Evolutionary conservation across 306 rosid genomes (phyloP).

Genomic region (Vicia sativa): DNA sequence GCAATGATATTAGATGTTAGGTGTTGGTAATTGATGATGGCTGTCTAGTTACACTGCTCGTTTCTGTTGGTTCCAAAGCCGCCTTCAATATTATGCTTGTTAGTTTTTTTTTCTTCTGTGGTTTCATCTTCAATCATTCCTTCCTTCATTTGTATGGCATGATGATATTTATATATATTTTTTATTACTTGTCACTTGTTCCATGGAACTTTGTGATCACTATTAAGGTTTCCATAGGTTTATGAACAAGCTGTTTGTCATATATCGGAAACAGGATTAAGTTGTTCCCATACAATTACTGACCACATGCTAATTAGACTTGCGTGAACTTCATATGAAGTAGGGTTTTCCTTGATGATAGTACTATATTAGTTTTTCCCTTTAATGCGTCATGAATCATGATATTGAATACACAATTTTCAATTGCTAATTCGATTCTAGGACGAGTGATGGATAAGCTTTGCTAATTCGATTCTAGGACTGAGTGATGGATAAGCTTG

Average conservation of each 20-base stretch:
- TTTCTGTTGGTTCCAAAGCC: slow-evolving; percentile 45
- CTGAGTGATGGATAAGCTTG: too few relatives aligned
- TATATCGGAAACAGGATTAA: not conserved
- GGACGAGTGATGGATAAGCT: too few relatives aligned
- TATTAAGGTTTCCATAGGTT: not conserved
- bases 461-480: too few relatives aligned
- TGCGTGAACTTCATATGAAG: not conserved
- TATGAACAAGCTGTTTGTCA: not conserved
- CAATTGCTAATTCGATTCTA: too few relatives aligned
- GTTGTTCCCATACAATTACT: not conserved
- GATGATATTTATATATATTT: not conserved
- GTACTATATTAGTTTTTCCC: not conserved
- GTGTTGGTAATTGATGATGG: slow-evolving; percentile 42
- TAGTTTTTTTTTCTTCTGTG: slow-evolving; percentile 2
- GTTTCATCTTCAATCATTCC: not conserved
- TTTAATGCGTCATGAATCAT: too few relatives aligned
- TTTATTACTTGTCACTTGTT: not conserved
- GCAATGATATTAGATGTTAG: slow-evolving; percentile 48
- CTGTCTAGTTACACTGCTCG: slow-evolving; percentile 49
- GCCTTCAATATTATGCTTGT: slow-evolving; percentile 25
- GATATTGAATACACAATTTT: too few relatives aligned
- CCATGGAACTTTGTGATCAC: not conserved
- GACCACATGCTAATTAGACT: not conserved
- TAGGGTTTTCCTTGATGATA: not conserved
- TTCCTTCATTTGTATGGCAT: slow-evolving; percentile 20